These are phyloP conservation scores for Cyclocybe aegerita DNA, from an alignment of 768 basidiomycete species.

Conservation along the genomic window DNA sequence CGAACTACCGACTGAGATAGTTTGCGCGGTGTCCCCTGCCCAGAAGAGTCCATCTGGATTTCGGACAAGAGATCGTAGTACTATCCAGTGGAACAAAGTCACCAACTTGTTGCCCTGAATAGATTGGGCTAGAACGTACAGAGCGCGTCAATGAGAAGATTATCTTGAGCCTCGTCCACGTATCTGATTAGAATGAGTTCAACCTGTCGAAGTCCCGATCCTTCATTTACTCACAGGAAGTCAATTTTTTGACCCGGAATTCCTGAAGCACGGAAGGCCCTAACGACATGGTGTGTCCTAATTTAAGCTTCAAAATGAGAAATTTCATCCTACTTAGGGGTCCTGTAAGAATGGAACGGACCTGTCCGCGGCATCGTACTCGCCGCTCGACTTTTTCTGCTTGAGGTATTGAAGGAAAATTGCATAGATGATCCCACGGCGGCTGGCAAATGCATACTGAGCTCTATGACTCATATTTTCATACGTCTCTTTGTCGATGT, in stretches of 20 bases:
- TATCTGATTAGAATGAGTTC: conserved; percentile 39
- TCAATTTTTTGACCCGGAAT: conserved; percentile 48
- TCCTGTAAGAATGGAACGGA: conserved; percentile 15
- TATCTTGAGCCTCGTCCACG: conserved; percentile 75
- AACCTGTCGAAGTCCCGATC: background rate
- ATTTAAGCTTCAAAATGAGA: background rate
- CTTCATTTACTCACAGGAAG: conserved; percentile 43
- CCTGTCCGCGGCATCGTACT: conserved; percentile 64
- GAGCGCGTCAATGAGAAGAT: conserved; percentile 62
- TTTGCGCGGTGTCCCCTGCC: conserved; percentile 82
- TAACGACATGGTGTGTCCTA: conserved; percentile 54
- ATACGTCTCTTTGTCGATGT: conserved; percentile 46
- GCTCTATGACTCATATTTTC: conserved; percentile 46
- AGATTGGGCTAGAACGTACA: conserved; percentile 32
- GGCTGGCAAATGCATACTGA: conserved; percentile 53
- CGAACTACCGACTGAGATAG: conserved; percentile 70
- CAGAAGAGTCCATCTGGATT: conserved; percentile 72
- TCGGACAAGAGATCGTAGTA: conserved; percentile 58
- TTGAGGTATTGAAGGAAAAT: conserved; percentile 56
- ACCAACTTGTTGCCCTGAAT: background rate
- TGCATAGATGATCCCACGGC: conserved; percentile 47
- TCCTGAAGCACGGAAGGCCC: conserved; percentile 25
- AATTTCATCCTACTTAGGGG: no score
- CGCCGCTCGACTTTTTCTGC: conserved; percentile 38
- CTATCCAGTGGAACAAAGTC: conserved; percentile 28